Evolutionary conservation across 2,329 filamentous ascomycete genomes (phyloP).

Genomic region (Tetracladium maxilliforme): DNA sequence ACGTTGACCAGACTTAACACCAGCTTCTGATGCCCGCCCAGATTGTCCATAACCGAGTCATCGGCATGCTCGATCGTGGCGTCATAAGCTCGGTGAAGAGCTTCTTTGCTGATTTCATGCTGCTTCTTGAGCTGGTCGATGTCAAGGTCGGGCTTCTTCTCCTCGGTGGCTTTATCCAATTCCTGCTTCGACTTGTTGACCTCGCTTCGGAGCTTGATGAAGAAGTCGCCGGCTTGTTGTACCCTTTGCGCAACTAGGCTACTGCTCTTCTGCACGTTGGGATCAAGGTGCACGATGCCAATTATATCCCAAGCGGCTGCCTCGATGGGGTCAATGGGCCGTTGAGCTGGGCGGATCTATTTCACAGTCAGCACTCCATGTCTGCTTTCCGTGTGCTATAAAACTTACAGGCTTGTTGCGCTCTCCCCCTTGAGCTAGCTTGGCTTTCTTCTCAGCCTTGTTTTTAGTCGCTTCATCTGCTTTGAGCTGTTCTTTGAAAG

Average conservation of each 20-base stretch:
- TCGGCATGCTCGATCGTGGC: conserved; percentile 39
- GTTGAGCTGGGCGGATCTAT: conserved; percentile 24
- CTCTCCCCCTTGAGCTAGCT: too few species aligned
- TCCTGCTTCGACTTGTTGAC: conserved; percentile 31
- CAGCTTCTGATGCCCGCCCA: conserved; percentile 41
- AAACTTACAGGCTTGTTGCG: too few species aligned
- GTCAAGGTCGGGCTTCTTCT: too few species aligned
- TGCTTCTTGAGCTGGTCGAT: conserved; percentile 22
- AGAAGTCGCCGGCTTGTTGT: conserved; percentile 32
- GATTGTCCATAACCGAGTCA: conserved; percentile 37
- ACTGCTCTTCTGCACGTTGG: too few species aligned
- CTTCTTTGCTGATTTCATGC: conserved; percentile 28
- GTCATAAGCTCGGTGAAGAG: conserved; percentile 34
- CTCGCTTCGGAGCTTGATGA: conserved; percentile 30
- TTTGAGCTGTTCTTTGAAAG: too few species aligned
- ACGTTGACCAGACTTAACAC: conserved; percentile 37
- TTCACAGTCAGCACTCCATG: too few species aligned
- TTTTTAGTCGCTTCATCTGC: too few species aligned
- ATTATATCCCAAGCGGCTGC: conserved; percentile 37
- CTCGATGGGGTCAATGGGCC: conserved; percentile 28
- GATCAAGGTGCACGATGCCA: too few species aligned
- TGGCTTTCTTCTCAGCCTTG: too few species aligned
- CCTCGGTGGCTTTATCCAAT: conserved; percentile 26
- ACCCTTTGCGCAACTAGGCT: conserved; percentile 33
- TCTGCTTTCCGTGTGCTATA: too few species aligned